phyloP scores from a whole-genome alignment of 768 basidiomycete species.

The Lentinula sp. region DNA sequence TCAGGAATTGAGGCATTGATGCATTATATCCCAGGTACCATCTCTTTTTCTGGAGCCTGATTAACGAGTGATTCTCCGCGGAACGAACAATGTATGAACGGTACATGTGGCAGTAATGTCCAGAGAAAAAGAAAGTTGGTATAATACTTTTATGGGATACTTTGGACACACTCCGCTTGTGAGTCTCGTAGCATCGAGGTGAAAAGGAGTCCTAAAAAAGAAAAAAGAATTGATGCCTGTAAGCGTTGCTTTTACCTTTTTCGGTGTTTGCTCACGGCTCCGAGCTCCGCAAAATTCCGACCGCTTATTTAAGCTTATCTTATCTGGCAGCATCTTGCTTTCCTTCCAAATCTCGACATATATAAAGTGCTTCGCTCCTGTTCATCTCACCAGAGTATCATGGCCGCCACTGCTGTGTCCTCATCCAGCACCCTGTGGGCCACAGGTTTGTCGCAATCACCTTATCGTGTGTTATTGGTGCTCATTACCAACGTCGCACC shows the following conservation, averaged over 20 bases:
- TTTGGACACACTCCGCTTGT: conserved; percentile 2
- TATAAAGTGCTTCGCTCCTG: conserved; percentile 15
- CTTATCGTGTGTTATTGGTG: background rate
- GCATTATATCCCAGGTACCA: background rate
- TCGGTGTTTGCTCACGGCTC: conserved; percentile 8
- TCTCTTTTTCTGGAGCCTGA: background rate
- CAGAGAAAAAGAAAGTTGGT: background rate
- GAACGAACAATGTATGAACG: background rate
- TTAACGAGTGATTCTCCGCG: background rate
- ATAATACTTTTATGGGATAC: conserved; percentile 1
- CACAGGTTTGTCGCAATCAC: conserved; percentile 42
- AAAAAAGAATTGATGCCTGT: background rate
- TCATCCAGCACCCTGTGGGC: conserved; percentile 68
- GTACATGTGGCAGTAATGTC: background rate
- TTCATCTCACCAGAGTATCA: conserved; percentile 7
- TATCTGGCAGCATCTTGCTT: conserved; percentile 38
- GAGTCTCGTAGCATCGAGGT: background rate
- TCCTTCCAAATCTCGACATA: conserved; percentile 12
- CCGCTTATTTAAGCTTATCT: conserved; percentile 29
- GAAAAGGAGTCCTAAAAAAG: background rate
- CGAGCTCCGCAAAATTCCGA: conserved; percentile 22
- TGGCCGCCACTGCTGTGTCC: conserved; percentile 26
- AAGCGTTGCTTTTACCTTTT: background rate
- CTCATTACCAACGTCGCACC: background rate
- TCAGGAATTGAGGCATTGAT: background rate